Conservation (phyloP, 1,284 basidiomycete genomes). For the Phellopilus nigrolimitatus region DNA sequence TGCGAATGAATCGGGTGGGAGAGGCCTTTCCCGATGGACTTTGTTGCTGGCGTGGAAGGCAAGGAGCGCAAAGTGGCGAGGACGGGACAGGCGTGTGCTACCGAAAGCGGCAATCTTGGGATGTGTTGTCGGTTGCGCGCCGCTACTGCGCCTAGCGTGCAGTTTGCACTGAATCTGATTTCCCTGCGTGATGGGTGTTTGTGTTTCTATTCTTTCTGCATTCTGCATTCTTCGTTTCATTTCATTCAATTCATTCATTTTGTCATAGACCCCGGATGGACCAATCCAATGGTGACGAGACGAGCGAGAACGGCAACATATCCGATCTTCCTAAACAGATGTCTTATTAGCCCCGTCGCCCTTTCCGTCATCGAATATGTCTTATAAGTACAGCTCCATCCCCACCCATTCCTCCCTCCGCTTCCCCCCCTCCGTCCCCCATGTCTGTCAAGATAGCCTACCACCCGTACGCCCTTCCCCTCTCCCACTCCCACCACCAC, state of each 20-base stretch:
- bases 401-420: neutral
- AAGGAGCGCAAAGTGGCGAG: constrained; percentile 1
- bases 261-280: too few relatives aligned
- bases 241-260: too few relatives aligned
- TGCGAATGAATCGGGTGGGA: too few relatives aligned
- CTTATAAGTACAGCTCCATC: neutral
- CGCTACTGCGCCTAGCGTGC: too few relatives aligned
- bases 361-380: constrained; percentile 7
- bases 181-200: too few relatives aligned
- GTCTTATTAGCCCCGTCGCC: constrained; percentile 5
- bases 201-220: too few relatives aligned
- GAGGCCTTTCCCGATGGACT: too few relatives aligned
- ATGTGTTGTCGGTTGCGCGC: too few relatives aligned
- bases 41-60: too few relatives aligned
- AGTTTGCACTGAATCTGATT: too few relatives aligned
- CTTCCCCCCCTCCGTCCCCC: neutral
- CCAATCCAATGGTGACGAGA: too few relatives aligned
- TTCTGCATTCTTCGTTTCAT: too few relatives aligned
- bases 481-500: neutral
- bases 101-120: neutral
- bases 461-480: neutral
- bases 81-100: neutral
- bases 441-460: neutral
- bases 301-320: neutral
- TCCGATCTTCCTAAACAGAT: neutral